phyloP scores from a whole-genome alignment of 2,329 filamentous ascomycete species.

The Penicillium sp. region DNA sequence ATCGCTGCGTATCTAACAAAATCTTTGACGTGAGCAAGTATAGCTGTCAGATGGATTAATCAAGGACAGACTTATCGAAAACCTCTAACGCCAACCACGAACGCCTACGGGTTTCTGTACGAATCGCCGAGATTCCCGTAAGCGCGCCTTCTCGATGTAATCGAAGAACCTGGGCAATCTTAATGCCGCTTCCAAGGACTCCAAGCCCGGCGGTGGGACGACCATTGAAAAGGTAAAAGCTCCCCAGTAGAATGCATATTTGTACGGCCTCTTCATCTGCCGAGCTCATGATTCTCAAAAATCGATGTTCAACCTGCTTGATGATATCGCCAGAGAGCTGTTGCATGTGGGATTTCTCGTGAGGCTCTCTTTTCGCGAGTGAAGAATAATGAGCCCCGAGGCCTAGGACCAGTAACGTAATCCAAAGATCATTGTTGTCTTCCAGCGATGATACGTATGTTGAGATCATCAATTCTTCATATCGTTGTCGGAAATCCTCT shows the following conservation, averaged over 20 bases:
- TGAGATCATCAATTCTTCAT: conserved; percentile 16
- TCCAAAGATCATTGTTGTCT: conserved; percentile 1
- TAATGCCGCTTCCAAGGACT: neutral
- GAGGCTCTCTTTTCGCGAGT: neutral
- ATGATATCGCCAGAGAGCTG: neutral
- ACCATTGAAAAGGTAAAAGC: neutral
- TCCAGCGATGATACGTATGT: neutral
- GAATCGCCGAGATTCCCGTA: neutral
- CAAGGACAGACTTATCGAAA: neutral
- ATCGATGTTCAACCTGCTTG: neutral
- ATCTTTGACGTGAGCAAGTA: neutral
- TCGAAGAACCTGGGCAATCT: neutral
- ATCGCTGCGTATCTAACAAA: neutral
- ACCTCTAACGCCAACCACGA: neutral
- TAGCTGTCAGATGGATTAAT: neutral
- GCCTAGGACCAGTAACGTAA: neutral
- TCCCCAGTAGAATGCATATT: neutral
- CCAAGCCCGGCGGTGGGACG: neutral
- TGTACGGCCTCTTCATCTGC: neutral
- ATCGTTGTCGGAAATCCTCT: conserved; percentile 20
- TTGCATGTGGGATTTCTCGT: neutral
- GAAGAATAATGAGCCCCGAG: neutral
- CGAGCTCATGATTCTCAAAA: neutral
- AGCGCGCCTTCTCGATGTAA: neutral
- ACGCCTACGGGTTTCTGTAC: neutral